Evolutionary conservation across 352 stramenopile species (phyloP).

Genomic region (Pythium phragmitis): DNA sequence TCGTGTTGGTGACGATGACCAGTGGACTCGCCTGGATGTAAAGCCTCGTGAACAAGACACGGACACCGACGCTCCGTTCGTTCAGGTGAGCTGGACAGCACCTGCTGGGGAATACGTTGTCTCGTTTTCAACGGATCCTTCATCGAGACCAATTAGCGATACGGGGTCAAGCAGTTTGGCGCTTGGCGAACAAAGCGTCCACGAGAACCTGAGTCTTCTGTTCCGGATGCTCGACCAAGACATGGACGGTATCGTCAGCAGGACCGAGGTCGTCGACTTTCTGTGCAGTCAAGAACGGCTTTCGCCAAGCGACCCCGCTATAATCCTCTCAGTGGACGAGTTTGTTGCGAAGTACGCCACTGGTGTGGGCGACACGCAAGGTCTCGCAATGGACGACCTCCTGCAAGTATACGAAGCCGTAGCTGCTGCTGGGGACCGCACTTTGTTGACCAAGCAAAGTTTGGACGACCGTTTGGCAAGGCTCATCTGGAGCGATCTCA

Average conservation of each 20-base stretch:
- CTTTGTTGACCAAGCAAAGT: neutral
- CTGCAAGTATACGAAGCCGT: constrained; percentile 37
- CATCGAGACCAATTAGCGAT: neutral
- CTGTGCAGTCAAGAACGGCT: constrained; percentile 26
- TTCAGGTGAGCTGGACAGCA: constrained; percentile 9
- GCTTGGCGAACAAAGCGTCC: constrained; percentile 9
- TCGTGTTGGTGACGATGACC: constrained; percentile 9
- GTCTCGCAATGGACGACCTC: constrained; percentile 39
- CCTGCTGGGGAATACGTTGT: constrained; percentile 18
- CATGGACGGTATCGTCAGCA: constrained; percentile 34
- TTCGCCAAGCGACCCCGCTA: neutral
- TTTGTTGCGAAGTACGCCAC: neutral
- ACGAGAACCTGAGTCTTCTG: constrained; percentile 39
- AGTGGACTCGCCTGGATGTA: constrained; percentile 1
- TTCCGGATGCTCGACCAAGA: constrained; percentile 51
- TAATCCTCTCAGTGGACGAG: neutral
- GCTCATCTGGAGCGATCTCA: constrained; percentile 10
- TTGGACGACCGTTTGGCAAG: neutral
- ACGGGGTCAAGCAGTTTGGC: neutral
- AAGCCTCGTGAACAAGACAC: neutral
- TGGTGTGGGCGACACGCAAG: neutral
- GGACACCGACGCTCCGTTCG: neutral
- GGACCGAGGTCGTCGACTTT: constrained; percentile 31
- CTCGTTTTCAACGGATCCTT: neutral
- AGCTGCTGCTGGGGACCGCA: neutral